phyloP scores from a whole-genome alignment of 257 asterid genomes.

The Nicotiana obtusifolia region DNA sequence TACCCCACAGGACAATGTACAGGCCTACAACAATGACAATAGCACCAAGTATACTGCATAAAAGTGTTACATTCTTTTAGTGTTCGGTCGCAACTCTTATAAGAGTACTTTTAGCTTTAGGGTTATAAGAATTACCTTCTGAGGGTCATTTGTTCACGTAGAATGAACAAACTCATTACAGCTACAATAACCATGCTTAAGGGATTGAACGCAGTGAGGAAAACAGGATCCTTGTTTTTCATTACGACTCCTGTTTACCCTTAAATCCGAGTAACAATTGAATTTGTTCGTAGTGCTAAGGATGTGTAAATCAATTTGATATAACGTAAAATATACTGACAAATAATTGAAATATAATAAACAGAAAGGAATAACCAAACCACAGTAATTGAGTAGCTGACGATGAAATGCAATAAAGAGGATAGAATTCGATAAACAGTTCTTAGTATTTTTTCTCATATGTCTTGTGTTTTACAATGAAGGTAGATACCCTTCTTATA shows the following conservation, averaged over 20 bases:
- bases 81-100: neutral
- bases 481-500: too few species aligned
- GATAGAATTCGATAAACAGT: too few species aligned
- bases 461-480: too few species aligned
- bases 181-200: slow-evolving; percentile 87
- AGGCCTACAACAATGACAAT: slow-evolving; percentile 70
- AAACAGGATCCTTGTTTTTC: slow-evolving; percentile 85
- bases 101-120: neutral
- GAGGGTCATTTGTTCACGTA: slow-evolving; percentile 56
- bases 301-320: too few species aligned
- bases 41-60: slow-evolving; percentile 75
- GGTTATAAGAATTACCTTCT: slow-evolving; percentile 56
- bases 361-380: too few species aligned
- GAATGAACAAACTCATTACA: slow-evolving; percentile 64
- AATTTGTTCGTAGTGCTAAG: too few species aligned
- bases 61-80: neutral
- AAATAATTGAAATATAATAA: too few species aligned
- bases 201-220: slow-evolving; percentile 84
- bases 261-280: too few species aligned
- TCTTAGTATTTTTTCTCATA: too few species aligned
- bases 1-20: slow-evolving; percentile 89
- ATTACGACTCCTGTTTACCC: slow-evolving; percentile 75
- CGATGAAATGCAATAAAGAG: too few species aligned
- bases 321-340: too few species aligned
- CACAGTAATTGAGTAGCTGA: too few species aligned